Base-by-base conservation (phyloP, 768 basidiomycete species). In the Lentinula raphanica region DNA sequence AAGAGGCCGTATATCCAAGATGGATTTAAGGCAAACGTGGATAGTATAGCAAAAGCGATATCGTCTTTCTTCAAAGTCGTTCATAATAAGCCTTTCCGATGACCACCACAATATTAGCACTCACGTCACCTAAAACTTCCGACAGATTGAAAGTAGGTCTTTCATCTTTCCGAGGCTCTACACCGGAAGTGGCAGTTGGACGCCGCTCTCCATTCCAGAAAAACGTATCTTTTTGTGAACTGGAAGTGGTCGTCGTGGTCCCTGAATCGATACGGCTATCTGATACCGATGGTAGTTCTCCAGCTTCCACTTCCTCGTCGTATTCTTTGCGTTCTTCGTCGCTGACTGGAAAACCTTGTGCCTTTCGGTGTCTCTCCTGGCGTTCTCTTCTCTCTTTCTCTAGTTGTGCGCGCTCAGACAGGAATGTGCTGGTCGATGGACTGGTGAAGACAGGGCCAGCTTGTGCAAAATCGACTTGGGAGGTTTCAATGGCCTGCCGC, bases 1-100 rank as follows among this genome's bases (percentile, higher is more conserved):
- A 95, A 87, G 65, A 92, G 84, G 38, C 77, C 68, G 58, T 86
- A 86, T 48, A 94, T 81, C 92, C 92, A 95, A 2, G 86, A 72
- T 51, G 82, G 75, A 48, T 88, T 84, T 32, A 85, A 72, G 9
- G 84, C 76, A 66, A 84, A 95, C 0, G 89, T 85, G 3, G 91
- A 88, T 31, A 95, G 67, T 54, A 95, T 87, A 2, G 89, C 86
- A 56, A 94, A 87, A 17, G 79, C 71, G 56, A 94, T 74, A 11
- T 91, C 85, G 2, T 79, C 75, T 76, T 80, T 87, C 90, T 88
- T 40, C 51, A 11, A 15, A 32, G 65, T 62, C n/a, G 58, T 49
- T 46, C 49, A 57, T 12, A 40, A 12, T 46, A 54, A 45, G 5
- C 6, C 38, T 6, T 57, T n/a, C n/a, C 55, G 21, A 55, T 50